Base-by-base conservation (phyloP, 805 yeast species). In the Metahyphopichia silvanorum region DNA sequence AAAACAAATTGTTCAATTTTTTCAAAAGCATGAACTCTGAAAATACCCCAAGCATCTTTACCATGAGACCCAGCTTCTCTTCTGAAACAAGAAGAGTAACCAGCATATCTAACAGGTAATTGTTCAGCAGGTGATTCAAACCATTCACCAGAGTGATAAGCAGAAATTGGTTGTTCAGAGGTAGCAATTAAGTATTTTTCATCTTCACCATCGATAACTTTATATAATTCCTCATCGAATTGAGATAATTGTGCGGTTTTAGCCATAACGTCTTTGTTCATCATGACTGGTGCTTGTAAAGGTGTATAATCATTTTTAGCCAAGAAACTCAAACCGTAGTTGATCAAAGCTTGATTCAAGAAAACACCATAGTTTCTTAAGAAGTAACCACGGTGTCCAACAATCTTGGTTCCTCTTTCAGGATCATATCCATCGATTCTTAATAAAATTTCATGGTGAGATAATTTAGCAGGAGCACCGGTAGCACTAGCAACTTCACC, bases 21-120 rank as follows among this genome's bases (percentile, higher is more conserved):
- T 71, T 93, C 98, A 57, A 93, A 93, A 42, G 95, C 95, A 60
- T 93, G 98, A 38, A 93, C 98, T 70, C 98, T 84, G 81, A 93
- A 93, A 46, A 93, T 88, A 69, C 98, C 98, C 98, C 98, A 93
- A 31, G 98, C 98, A 57, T 93, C 98, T 64, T 91, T 91, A 63
- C 98, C 98, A 55, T 91, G 98, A 46, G 96, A 82, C 48, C 98
- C 98, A 38, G 98, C 98, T 72, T 93, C 98, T 71, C 98, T 86
- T 69, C 98, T 82, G 82, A 93, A 93, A 79, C 98, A 93, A 29
- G 97, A 85, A 22, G 97, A 88, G 74, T 84, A 93, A 53, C 98
- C 98, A 30, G 96, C 98, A 56, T 93, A 93, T 67, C 94, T 85
- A 44, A 87, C 77, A 40, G 98, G 98, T 49, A 93, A 76, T 71